Percentiles rank a stretch among this genome's conserved stretches.
Conservation (phyloP, 208 protist species). For the Herpetomonas samuelpessoai region DNA sequence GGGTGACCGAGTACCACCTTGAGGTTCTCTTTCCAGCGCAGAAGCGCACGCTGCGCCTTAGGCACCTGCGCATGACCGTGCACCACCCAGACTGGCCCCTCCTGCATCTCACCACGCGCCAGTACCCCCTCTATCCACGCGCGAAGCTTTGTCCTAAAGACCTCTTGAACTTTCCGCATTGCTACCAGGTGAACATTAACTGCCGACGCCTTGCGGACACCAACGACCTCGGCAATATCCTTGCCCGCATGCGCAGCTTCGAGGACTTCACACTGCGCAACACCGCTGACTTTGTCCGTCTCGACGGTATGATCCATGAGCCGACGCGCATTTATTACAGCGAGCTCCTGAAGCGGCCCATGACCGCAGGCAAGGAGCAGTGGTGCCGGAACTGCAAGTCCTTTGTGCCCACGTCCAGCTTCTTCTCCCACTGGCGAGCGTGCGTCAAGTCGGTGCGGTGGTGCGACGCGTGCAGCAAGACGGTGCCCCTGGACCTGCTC, state of each 20-base stretch:
- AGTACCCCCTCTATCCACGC: slow-evolving; percentile 85
- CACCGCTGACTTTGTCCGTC: slow-evolving; percentile 58
- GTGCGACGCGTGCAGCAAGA: slow-evolving; percentile 80
- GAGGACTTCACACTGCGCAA: slow-evolving; percentile 80
- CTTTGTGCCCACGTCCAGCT: slow-evolving; percentile 57
- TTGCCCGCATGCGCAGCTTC: slow-evolving; percentile 76
- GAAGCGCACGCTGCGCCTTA: slow-evolving; percentile 77
- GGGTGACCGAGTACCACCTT: slow-evolving; percentile 68
- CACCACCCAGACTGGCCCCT: slow-evolving; percentile 81
- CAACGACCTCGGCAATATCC: slow-evolving; percentile 86
- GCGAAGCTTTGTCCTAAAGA: slow-evolving; percentile 61
- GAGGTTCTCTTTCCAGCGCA: slow-evolving; percentile 73
- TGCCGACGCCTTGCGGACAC: slow-evolving; percentile 81
- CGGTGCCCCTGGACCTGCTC: slow-evolving; percentile 71
- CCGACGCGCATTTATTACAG: slow-evolving; percentile 90
- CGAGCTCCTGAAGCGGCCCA: slow-evolving; percentile 38
- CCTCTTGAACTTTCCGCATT: slow-evolving; percentile 45
- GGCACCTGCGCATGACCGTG: slow-evolving; percentile 60
- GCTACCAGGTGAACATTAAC: slow-evolving; percentile 71
- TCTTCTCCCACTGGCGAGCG: slow-evolving; percentile 72
- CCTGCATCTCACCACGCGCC: slow-evolving; percentile 67
- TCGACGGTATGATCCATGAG: slow-evolving; percentile 90
- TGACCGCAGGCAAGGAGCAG: slow-evolving; percentile 55
- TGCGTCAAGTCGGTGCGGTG: slow-evolving; percentile 83
- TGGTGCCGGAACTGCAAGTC: slow-evolving; percentile 92